phyloP scores from a whole-genome alignment of 352 stramenopile species.

The Phytophthora fragariaefolia region DNA sequence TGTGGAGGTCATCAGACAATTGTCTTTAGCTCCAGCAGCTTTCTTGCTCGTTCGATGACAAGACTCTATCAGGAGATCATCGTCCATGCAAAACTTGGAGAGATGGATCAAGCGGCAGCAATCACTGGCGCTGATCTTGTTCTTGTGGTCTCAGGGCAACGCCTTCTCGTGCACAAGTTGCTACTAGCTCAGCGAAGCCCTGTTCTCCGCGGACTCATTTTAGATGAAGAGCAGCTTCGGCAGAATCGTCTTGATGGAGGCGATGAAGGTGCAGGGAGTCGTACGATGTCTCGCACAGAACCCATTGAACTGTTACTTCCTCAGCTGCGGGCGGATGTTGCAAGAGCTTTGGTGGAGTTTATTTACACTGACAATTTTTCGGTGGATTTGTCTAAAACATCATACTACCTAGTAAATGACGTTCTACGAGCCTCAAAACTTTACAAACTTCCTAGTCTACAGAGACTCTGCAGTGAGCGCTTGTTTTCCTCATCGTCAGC shows the following conservation, averaged over 20 bases:
- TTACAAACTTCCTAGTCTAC: slow-evolving; percentile 52
- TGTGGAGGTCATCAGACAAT: slow-evolving; percentile 59
- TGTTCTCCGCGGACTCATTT: slow-evolving; percentile 61
- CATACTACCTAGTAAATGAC: slow-evolving; percentile 65
- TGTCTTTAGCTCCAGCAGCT: slow-evolving; percentile 56
- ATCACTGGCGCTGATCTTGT: slow-evolving; percentile 42
- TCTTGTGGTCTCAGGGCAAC: slow-evolving; percentile 53
- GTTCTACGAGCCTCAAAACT: slow-evolving; percentile 55
- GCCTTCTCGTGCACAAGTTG: slow-evolving; percentile 58
- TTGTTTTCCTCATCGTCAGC: slow-evolving; percentile 33
- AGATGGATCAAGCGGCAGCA: slow-evolving; percentile 1
- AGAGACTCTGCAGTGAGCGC: slow-evolving; percentile 44
- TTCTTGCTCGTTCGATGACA: slow-evolving; percentile 53
- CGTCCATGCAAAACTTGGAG: neutral
- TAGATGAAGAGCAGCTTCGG: slow-evolving; percentile 50
- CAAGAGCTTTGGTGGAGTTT: slow-evolving; percentile 64
- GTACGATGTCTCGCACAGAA: no score
- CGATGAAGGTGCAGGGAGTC: neutral
- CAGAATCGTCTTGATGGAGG: neutral
- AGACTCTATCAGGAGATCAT: slow-evolving; percentile 36
- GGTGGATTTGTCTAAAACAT: slow-evolving; percentile 39
- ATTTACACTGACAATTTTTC: slow-evolving; percentile 78
- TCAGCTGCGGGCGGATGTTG: slow-evolving; percentile 59
- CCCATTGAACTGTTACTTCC: slow-evolving; percentile 59
- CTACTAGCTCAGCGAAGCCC: slow-evolving; percentile 63